A percentile compares a stretch with the other conserved stretches of the same genome.
Conservation (phyloP, 2,329 filamentous ascomycete genomes). For the Aspergillus felis region DNA sequence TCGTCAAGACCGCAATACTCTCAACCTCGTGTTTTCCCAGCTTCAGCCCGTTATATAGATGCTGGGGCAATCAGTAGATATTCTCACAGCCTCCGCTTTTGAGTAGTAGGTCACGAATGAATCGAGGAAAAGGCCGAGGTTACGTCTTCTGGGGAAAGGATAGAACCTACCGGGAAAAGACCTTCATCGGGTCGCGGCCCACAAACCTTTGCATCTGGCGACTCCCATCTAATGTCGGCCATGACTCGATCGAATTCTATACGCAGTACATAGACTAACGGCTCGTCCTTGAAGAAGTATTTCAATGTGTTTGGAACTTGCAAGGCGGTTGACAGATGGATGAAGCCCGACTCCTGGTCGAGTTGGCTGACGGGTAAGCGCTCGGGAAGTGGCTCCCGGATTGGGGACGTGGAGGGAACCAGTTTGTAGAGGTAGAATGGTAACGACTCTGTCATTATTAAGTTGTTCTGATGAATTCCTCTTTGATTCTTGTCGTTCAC, state of each 20-base stretch:
- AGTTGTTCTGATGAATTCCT: background rate
- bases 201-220: slow-evolving; percentile 34
- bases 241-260: slow-evolving; percentile 30
- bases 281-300: slow-evolving; percentile 35
- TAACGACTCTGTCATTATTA: slow-evolving; percentile 19
- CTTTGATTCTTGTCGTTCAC: background rate
- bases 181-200: slow-evolving; percentile 35
- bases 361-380: slow-evolving; percentile 34
- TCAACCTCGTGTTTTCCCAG: slow-evolving; percentile 36
- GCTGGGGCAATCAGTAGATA: slow-evolving; percentile 19
- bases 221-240: slow-evolving; percentile 34
- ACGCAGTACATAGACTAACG: slow-evolving; percentile 35
- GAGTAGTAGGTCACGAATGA: background rate
- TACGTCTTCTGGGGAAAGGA: background rate
- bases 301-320: slow-evolving; percentile 39
- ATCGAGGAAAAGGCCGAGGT: background rate
- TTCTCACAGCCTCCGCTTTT: background rate
- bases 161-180: slow-evolving; percentile 35
- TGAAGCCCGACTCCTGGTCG: slow-evolving; percentile 33
- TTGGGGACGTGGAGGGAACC: slow-evolving; percentile 30
- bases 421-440: slow-evolving; percentile 39
- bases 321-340: slow-evolving; percentile 36
- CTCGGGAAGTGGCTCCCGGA: slow-evolving; percentile 35
- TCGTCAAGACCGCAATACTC: slow-evolving; percentile 35
- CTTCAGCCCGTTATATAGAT: slow-evolving; percentile 37